Percentiles rank a stretch among this genome's conserved stretches.
phyloP scores from a whole-genome alignment of 2,329 filamentous ascomycete species.

The Colletotrichum gigasporum region DNA sequence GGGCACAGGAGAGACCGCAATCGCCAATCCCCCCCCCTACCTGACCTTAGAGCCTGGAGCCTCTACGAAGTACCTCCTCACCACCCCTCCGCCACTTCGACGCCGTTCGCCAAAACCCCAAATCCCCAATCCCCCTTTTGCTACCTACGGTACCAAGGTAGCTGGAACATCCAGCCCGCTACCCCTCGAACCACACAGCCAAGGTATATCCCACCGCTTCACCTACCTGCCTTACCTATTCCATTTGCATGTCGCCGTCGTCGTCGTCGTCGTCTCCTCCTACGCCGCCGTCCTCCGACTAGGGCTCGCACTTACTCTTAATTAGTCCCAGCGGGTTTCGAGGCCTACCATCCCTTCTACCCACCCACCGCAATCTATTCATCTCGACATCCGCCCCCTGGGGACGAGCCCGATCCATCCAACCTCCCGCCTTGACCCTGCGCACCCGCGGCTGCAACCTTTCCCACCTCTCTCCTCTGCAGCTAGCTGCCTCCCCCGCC shows the following conservation, averaged over 20 bases:
- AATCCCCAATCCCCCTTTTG: slow-evolving; percentile 1
- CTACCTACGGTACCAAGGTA: not conserved
- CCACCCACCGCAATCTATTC: slow-evolving; percentile 30
- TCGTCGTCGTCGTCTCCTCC: too few relatives aligned
- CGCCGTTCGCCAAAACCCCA: not conserved
- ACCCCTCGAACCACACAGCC: not conserved
- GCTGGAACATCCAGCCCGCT: not conserved
- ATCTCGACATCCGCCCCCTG: slow-evolving; percentile 19
- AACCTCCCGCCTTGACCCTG: slow-evolving; percentile 30
- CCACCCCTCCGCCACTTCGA: slow-evolving; percentile 11
- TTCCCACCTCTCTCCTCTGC: too few relatives aligned
- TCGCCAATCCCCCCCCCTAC: not conserved
- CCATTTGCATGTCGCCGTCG: not conserved
- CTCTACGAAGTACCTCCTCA: not conserved
- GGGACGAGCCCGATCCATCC: slow-evolving; percentile 21
- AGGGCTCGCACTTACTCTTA: slow-evolving; percentile 20
- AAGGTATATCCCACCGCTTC: not conserved
- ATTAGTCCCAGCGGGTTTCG: slow-evolving; percentile 22
- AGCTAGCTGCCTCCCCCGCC: slow-evolving; percentile 22
- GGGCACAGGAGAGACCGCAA: not conserved
- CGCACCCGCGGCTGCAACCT: slow-evolving; percentile 24
- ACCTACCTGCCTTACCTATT: not conserved
- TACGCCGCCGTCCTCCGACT: too few relatives aligned
- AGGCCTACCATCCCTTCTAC: slow-evolving; percentile 11
- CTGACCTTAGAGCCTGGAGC: slow-evolving; percentile 11